Evolutionary conservation across 257 asterid species (phyloP).

Genomic region (Ocimum tenuiflorum): DNA sequence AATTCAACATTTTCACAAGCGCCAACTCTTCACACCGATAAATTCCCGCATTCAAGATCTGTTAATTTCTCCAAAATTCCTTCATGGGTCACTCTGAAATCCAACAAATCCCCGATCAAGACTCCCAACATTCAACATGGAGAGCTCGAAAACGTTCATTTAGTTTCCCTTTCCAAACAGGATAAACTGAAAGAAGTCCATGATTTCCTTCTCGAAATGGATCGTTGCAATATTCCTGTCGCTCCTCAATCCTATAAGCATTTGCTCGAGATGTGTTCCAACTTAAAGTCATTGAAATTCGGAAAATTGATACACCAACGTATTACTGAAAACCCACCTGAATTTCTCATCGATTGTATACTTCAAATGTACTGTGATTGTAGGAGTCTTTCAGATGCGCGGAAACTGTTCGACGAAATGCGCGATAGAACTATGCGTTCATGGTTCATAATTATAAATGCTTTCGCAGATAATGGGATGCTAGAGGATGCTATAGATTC

Average conservation of each 20-base stretch:
- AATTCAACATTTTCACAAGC: constrained; percentile 17
- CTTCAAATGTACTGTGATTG: constrained; percentile 37
- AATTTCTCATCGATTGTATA: constrained; percentile 23
- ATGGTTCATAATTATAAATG: constrained; percentile 40
- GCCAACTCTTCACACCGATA: constrained; percentile 21
- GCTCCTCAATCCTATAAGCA: constrained; percentile 35
- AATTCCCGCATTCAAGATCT: constrained; percentile 13
- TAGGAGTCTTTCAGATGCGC: constrained; percentile 34
- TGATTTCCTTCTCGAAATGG: constrained; percentile 40
- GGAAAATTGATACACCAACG: constrained; percentile 35
- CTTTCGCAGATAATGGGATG: constrained; percentile 37
- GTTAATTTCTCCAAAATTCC: constrained; percentile 37
- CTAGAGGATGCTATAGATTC: constrained; percentile 22
- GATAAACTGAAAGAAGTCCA: constrained; percentile 48
- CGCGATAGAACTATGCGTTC: constrained; percentile 25
- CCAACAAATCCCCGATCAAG: constrained; percentile 18
- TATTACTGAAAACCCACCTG: constrained; percentile 21
- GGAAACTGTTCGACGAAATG: constrained; percentile 44
- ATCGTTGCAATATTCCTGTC: constrained; percentile 29
- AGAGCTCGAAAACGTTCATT: constrained; percentile 40
- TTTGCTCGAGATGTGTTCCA: constrained; percentile 37
- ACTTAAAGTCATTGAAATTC: constrained; percentile 26
- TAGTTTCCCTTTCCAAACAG: constrained; percentile 41
- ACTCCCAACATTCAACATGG: constrained; percentile 18
- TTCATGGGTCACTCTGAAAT: constrained; percentile 40